Percentiles rank a stretch among this genome's conserved stretches.
Conservation (phyloP, 108 stramenopile genomes). For the Cylindrotheca closterium region DNA sequence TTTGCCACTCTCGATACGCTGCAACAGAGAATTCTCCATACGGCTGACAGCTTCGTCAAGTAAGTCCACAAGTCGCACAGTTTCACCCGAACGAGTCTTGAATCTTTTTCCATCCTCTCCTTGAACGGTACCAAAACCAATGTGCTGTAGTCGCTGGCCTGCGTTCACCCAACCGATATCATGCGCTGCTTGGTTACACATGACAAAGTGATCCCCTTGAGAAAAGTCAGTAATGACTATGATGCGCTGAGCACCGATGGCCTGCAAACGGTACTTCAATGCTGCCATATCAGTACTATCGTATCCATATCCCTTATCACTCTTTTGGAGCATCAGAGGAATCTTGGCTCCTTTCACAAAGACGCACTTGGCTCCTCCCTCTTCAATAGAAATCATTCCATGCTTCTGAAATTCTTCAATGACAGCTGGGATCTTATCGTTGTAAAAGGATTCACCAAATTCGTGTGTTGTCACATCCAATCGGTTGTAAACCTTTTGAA, state of each 20-base stretch:
- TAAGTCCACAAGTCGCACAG: slow-evolving; percentile 97
- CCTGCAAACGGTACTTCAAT: slow-evolving; percentile 88
- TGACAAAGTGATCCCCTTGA: slow-evolving; percentile 95
- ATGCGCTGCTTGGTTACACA: slow-evolving; percentile 92
- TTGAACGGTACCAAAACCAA: slow-evolving; percentile 97
- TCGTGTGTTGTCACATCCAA: slow-evolving; percentile 92
- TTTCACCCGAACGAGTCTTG: slow-evolving; percentile 97
- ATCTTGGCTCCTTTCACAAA: slow-evolving; percentile 84
- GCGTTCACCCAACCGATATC: slow-evolving; percentile 90
- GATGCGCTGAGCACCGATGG: slow-evolving; percentile 80
- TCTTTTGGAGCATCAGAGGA: slow-evolving; percentile 97
- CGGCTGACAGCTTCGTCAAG: slow-evolving; percentile 92
- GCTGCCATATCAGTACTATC: slow-evolving; percentile 99
- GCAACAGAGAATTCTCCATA: slow-evolving; percentile 81
- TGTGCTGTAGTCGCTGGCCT: slow-evolving; percentile 85
- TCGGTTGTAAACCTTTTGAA: slow-evolving; percentile 96
- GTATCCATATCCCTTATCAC: slow-evolving; percentile 99
- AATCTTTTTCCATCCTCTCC: slow-evolving; percentile 98
- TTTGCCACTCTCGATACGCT: slow-evolving; percentile 71
- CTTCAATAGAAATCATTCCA: slow-evolving; percentile 72
- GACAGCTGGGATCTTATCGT: slow-evolving; percentile 92
- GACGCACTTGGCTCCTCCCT: slow-evolving; percentile 94
- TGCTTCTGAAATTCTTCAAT: slow-evolving; percentile 85
- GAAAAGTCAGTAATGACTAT: slow-evolving; percentile 97
- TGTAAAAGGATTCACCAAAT: slow-evolving; percentile 99